Evolutionary conservation across 495 filamentous ascomycete species (phyloP).

Genomic region (Amphirosellinia nigrospora): DNA sequence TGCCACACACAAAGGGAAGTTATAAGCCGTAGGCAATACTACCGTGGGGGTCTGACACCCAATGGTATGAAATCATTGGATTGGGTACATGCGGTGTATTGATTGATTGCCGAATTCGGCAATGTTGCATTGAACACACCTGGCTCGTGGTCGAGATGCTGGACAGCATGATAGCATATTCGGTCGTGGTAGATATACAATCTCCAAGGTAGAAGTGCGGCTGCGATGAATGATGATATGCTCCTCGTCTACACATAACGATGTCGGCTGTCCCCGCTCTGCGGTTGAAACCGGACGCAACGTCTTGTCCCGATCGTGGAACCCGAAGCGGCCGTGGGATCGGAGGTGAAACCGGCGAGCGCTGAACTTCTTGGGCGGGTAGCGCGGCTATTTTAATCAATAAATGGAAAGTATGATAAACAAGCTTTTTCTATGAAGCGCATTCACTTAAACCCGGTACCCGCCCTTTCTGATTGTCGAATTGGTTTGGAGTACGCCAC

Average conservation of each 20-base stretch:
- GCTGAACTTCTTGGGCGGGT: background rate
- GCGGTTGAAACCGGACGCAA: slow-evolving; percentile 24
- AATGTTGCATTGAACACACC: background rate
- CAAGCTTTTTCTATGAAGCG: background rate
- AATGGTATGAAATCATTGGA: background rate
- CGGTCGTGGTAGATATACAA: too few relatives aligned
- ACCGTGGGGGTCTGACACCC: background rate
- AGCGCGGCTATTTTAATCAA: background rate
- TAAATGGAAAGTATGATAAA: background rate
- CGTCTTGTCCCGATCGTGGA: slow-evolving; percentile 19
- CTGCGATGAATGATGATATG: background rate
- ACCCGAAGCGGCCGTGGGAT: slow-evolving; percentile 15
- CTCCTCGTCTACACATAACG: background rate
- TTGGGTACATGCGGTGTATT: slow-evolving; percentile 10
- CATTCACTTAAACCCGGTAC: background rate
- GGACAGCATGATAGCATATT: background rate
- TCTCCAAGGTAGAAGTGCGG: background rate
- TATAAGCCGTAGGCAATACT: slow-evolving; percentile 1
- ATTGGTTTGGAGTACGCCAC: background rate
- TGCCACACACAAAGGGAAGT: slow-evolving; percentile 1
- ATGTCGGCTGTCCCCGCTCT: slow-evolving; percentile 1
- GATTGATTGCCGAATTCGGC: slow-evolving; percentile 11
- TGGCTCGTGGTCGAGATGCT: background rate
- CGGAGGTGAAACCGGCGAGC: slow-evolving; percentile 16
- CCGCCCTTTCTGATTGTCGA: background rate